phyloP scores from a whole-genome alignment of 805 yeast genomes.

The Pichia gijzeniarum region DNA sequence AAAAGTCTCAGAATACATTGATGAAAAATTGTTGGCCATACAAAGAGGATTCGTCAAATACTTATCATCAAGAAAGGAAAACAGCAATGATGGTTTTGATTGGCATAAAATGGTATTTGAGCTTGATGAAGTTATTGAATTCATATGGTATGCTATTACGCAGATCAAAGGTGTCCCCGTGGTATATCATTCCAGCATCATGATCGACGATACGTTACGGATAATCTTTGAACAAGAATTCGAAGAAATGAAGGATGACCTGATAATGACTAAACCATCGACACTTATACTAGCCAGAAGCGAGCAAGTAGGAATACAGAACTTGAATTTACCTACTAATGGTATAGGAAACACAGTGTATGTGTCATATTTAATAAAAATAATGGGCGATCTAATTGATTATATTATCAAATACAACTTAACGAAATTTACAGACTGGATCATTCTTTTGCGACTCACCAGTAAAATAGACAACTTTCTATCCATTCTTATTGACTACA shows the following conservation, averaged over 20 bases:
- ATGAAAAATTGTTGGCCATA: slow-evolving; percentile 43
- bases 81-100: slow-evolving; percentile 13
- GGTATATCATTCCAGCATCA: slow-evolving; percentile 23
- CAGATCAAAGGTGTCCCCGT: slow-evolving; percentile 26
- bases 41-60: slow-evolving; percentile 47
- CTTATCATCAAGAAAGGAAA: slow-evolving; percentile 26
- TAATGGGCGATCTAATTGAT: slow-evolving; percentile 64
- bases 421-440: slow-evolving; percentile 20
- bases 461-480: slow-evolving; percentile 29
- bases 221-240: not conserved
- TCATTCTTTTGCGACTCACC: slow-evolving; percentile 18
- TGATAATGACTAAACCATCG: not conserved
- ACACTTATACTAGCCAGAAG: not conserved
- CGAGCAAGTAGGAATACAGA: not conserved
- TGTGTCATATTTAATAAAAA: slow-evolving; percentile 50
- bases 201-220: not conserved
- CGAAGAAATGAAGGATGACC: not conserved
- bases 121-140: slow-evolving; percentile 41
- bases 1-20: slow-evolving; percentile 48
- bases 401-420: slow-evolving; percentile 39
- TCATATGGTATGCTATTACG: slow-evolving; percentile 57
- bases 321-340: slow-evolving; percentile 6
- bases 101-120: slow-evolving; percentile 37
- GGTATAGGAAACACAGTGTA: slow-evolving; percentile 37
- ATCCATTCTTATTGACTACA: slow-evolving; percentile 26